Evolutionary conservation across 2,329 filamentous ascomycete species (phyloP), one percentile per base, ranked within the genome.

Genomic region (Endocalyx cinctus): DNA sequence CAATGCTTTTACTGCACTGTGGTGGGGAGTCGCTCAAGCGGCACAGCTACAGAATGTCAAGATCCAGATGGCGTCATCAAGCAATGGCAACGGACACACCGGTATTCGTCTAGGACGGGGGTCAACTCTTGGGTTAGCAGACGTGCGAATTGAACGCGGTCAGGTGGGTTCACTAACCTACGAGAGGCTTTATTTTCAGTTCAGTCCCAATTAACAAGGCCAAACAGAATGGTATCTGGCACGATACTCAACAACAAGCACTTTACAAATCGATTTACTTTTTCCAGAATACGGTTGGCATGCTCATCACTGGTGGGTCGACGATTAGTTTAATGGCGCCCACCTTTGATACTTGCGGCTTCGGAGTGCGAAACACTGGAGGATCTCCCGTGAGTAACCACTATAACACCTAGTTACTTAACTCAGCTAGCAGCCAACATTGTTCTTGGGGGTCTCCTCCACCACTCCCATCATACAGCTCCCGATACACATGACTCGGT

Each of bases 1-100:
- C 30, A 54, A 48, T 8, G 39, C 38, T 2, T 66, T 67, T 28
- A 60, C 58, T 3, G 64, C 64, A 4, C 54, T 69, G 0, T 60
- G 50, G 27, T 69, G 65, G 65, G 60, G 63, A 8, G 64, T 69
- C n/a, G 64, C 64, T 2, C 63, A 68, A 37, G 63, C 38, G 12
- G 55, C 59, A 1, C 60, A 66, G 29, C 50, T 67, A 6, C 62
- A 64, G 28, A 68, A 69, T 34, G 46, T 68, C 38, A 61, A 55
- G 37, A 68, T 69, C 29, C 51, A 39, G 13, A 64, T 69, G 62
- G 44, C 62, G 2, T 37, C 35, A 2, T 59, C 63, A 0, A 42
- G 34, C 23, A 56, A 59, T 26, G 57, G 56, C 18, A 45, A 51
- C 1, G 63, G 64, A 2, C 64, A 69, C 41, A 62, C 57, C 3